Base-by-base conservation (phyloP, 345 rosid genomes). In the Murraya koenigii region DNA sequence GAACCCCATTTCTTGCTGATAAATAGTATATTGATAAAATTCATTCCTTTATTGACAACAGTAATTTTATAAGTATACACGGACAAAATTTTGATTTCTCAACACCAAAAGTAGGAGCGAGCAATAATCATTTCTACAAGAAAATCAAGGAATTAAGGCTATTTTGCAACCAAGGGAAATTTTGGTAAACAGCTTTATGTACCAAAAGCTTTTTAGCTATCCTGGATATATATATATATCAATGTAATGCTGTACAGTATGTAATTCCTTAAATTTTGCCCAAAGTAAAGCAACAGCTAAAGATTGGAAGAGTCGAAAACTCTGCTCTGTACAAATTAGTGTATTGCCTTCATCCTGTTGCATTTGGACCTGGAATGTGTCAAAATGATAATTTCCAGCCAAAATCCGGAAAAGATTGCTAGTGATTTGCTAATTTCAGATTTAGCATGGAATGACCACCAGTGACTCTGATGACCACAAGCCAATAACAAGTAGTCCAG, bases 231-330 rank as follows among this genome's bases (percentile, higher is more conserved):
- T 44, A 26, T 44, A 47, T 61, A 25, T 54, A 38, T 58, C 84
- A 61, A 69, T 74, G 64, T 73, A 74, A 20, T 76, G 70, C 87
- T 82, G 85, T 79, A 82, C 79, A 84, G 69, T 56, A 66, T 70
- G 76, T 70, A 71, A 69, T 28, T 61, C 55, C 25, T 74, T 73
- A 5, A 5, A 61, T 49, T 64, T 73, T 75, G 71, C 60, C 56
- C 7, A 4, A n/a, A 73, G 77, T 75, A 79, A 80, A 68, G 77
- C 66, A 69, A 78, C 64, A 52, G 23, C 49, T 10, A 56, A 76
- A 76, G 65, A 39, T 78, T 11, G 62, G 61, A 55, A 76, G 11
- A 20, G 44, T 55, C 25, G 65, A 74, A 82, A 82, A 78, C n/a
- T 72, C 77, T 49, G 62, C 76, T n/a, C 85, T 84, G 73, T 79